Conservation (phyloP, 371 early-diverging fungal species). For the Massospora cicadina region DNA sequence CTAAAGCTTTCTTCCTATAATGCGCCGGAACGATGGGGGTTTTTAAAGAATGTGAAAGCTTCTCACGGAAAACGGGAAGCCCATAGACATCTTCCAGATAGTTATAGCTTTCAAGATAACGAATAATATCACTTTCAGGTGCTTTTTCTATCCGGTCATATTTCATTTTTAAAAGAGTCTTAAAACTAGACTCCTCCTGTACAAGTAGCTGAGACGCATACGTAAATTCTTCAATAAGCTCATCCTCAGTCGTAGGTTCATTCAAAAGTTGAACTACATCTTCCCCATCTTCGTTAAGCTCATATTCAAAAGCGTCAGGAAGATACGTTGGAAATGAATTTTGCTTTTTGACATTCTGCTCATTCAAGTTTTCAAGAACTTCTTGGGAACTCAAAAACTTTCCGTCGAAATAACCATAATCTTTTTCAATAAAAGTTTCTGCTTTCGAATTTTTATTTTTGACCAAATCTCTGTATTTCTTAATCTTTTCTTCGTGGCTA, state of each 20-base stretch:
- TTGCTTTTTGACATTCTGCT: background rate
- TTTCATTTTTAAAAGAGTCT: background rate
- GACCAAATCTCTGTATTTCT: background rate
- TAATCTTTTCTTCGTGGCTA: background rate
- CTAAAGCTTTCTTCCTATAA: background rate
- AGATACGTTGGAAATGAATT: background rate
- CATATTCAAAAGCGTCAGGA: background rate
- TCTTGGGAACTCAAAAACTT: background rate
- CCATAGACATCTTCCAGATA: background rate
- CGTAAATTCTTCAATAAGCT: background rate
- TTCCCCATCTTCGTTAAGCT: background rate
- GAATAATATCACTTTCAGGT: background rate
- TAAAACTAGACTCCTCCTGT: background rate
- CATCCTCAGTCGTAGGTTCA: background rate
- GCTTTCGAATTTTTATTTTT: background rate
- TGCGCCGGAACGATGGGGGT: background rate
- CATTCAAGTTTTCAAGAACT: background rate
- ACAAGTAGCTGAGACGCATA: background rate
- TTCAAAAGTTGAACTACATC: background rate
- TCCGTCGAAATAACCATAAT: background rate
- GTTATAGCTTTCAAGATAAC: background rate
- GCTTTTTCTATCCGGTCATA: background rate
- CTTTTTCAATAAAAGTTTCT: background rate
- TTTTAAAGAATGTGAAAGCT: background rate
- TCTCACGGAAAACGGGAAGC: background rate